phyloP scores from a whole-genome alignment of 2,329 filamentous ascomycete species.

The Nemania abortiva region DNA sequence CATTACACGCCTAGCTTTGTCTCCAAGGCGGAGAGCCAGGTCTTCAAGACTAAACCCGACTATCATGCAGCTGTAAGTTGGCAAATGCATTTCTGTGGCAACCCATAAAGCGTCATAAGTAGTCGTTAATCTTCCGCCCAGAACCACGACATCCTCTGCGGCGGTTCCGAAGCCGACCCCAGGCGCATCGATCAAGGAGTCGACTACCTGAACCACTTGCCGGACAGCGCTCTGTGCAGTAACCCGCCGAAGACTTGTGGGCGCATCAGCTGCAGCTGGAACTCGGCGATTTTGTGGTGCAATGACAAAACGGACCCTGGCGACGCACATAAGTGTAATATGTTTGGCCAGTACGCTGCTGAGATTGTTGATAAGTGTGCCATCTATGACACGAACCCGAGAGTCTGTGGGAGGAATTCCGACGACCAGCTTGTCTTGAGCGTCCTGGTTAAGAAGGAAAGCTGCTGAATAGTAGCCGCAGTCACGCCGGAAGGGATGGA shows the following conservation, averaged over 20 bases:
- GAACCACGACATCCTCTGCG: neutral
- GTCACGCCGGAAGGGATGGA: neutral
- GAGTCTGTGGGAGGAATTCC: neutral
- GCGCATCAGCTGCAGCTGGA: slow-evolving; percentile 31
- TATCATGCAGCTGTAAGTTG: neutral
- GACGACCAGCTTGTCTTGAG: neutral
- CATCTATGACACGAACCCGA: too few relatives aligned
- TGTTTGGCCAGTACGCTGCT: slow-evolving; percentile 4
- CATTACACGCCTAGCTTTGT: slow-evolving; percentile 23
- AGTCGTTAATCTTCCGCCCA: neutral
- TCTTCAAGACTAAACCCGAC: neutral
- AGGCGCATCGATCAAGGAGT: neutral
- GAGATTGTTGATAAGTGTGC: neutral
- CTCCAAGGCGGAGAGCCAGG: neutral
- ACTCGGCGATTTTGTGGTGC: slow-evolving; percentile 18
- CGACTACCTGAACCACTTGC: slow-evolving; percentile 1
- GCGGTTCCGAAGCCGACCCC: neutral
- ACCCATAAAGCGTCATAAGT: neutral
- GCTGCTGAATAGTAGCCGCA: neutral
- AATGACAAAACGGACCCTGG: neutral
- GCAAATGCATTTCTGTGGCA: neutral
- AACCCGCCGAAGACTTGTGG: slow-evolving; percentile 10
- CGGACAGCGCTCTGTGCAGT: neutral
- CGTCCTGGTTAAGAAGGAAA: neutral
- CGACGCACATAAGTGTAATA: slow-evolving; percentile 7